phyloP scores from a whole-genome alignment of 495 filamentous ascomycete species.

The Tuber umbilicatum region DNA sequence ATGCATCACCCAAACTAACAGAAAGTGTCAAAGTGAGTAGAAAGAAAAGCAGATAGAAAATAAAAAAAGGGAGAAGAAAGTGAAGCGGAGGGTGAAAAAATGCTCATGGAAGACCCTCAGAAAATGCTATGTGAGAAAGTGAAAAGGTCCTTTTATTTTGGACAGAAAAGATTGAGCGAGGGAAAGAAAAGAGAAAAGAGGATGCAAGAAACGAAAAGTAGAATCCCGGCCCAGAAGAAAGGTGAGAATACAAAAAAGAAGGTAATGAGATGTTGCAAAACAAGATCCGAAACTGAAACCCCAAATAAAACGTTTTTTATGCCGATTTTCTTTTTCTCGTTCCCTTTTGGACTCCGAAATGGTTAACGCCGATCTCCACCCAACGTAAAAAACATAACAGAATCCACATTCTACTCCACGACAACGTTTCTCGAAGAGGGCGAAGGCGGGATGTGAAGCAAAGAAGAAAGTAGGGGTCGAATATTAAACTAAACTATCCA shows the following conservation, averaged over 20 bases:
- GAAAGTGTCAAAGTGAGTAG: slow-evolving; percentile 18
- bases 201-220: slow-evolving; percentile 2
- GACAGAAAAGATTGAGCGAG: neutral
- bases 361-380: slow-evolving; percentile 39
- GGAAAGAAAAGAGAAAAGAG: slow-evolving; percentile 4
- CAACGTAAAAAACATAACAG: slow-evolving; percentile 37
- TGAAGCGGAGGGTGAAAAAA: slow-evolving; percentile 3
- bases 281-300: slow-evolving; percentile 10
- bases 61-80: neutral
- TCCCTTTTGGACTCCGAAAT: slow-evolving; percentile 9
- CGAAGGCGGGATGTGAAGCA: slow-evolving; percentile 11
- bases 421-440: slow-evolving; percentile 11
- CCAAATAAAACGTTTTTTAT: neutral
- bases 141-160: neutral
- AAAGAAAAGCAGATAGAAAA: slow-evolving; percentile 16
- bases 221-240: slow-evolving; percentile 4
- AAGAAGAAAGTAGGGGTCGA: slow-evolving; percentile 23
- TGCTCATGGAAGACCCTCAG: slow-evolving; percentile 8
- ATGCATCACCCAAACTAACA: slow-evolving; percentile 27
- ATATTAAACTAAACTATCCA: slow-evolving; percentile 35
- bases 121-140: neutral
- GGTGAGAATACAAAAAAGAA: slow-evolving; percentile 19
- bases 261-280: slow-evolving; percentile 20
- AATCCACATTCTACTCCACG: slow-evolving; percentile 3
- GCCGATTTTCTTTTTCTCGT: neutral